Evolutionary conservation across 2,329 filamentous ascomycete species (phyloP).

Genomic region (Cordyceps fumosorosea): DNA sequence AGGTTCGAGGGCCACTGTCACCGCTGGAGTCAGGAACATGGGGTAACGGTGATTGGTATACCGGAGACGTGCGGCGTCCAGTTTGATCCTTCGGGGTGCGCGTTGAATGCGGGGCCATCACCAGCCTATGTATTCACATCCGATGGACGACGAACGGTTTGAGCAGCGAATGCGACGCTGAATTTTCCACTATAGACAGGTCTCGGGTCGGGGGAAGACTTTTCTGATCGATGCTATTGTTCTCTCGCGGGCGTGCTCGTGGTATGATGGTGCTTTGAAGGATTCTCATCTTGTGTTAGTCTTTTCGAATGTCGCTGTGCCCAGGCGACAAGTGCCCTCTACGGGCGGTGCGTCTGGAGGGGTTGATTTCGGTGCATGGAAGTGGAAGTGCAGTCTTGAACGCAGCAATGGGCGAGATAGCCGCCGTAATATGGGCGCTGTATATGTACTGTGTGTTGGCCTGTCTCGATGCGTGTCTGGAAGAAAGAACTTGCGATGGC

Average conservation of each 20-base stretch:
- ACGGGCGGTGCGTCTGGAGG: not conserved
- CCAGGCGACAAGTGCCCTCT: not conserved
- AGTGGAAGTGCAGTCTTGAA: not conserved
- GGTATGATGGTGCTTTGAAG: too few relatives aligned
- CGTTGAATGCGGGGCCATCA: constrained; percentile 3
- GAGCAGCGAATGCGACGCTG: not conserved
- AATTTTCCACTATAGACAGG: not conserved
- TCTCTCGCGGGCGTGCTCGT: too few relatives aligned
- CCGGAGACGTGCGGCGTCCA: constrained; percentile 3
- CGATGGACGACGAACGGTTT: not conserved
- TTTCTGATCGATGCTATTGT: not conserved
- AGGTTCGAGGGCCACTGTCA: constrained; percentile 1
- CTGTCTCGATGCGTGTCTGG: not conserved
- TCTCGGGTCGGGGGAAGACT: not conserved
- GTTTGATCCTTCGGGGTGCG: not conserved
- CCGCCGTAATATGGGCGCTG: not conserved
- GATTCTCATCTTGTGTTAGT: not conserved
- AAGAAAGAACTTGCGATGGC: not conserved
- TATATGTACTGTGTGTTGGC: not conserved
- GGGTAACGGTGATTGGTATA: constrained; percentile 4
- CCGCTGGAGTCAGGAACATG: not conserved
- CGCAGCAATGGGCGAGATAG: not conserved
- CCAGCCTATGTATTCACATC: not conserved
- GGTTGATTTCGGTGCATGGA: not conserved
- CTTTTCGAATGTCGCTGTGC: not conserved